Evolutionary conservation across 768 basidiomycete genomes (phyloP).

Genomic region (Mycena amicta): DNA sequence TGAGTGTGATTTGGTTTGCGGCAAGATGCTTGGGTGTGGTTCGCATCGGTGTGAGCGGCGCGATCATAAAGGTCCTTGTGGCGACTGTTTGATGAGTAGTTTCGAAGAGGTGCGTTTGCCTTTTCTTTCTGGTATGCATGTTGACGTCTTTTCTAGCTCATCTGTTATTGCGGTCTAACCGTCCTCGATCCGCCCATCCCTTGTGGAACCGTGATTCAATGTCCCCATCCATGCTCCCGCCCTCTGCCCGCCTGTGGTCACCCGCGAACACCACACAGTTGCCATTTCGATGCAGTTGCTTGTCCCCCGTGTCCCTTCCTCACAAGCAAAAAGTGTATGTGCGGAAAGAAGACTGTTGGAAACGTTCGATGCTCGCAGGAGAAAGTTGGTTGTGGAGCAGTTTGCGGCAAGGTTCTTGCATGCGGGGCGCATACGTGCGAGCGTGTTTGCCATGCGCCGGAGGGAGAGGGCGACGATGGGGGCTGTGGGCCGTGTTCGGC

Average conservation of each 20-base stretch:
- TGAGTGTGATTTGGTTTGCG: slow-evolving; percentile 82
- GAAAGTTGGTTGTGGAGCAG: slow-evolving; percentile 81
- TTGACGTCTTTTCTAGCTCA: slow-evolving; percentile 58
- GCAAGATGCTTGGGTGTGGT: slow-evolving; percentile 71
- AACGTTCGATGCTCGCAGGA: slow-evolving; percentile 83
- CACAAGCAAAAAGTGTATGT: slow-evolving; percentile 79
- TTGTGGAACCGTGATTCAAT: slow-evolving; percentile 81
- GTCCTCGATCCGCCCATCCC: slow-evolving; percentile 86
- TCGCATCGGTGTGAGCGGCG: slow-evolving; percentile 76
- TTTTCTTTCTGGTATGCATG: slow-evolving; percentile 6
- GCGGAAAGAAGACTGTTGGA: slow-evolving; percentile 79
- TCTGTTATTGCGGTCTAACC: slow-evolving; percentile 86
- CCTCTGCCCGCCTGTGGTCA: slow-evolving; percentile 82
- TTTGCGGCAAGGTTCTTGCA: slow-evolving; percentile 73
- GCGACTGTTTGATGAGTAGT: slow-evolving; percentile 80
- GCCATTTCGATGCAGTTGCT: slow-evolving; percentile 67
- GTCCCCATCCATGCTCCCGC: slow-evolving; percentile 76
- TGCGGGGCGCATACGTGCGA: slow-evolving; percentile 94
- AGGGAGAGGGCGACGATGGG: slow-evolving; percentile 40
- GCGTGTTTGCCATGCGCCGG: slow-evolving; percentile 68
- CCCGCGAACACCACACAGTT: slow-evolving; percentile 71
- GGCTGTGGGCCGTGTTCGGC: slow-evolving; percentile 78
- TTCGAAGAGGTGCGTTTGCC: slow-evolving; percentile 79
- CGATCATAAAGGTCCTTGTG: slow-evolving; percentile 86
- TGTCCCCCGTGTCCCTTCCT: slow-evolving; percentile 92